phyloP scores from a whole-genome alignment of 2,329 filamentous ascomycete genomes.

The Colletotrichum limetticola region DNA sequence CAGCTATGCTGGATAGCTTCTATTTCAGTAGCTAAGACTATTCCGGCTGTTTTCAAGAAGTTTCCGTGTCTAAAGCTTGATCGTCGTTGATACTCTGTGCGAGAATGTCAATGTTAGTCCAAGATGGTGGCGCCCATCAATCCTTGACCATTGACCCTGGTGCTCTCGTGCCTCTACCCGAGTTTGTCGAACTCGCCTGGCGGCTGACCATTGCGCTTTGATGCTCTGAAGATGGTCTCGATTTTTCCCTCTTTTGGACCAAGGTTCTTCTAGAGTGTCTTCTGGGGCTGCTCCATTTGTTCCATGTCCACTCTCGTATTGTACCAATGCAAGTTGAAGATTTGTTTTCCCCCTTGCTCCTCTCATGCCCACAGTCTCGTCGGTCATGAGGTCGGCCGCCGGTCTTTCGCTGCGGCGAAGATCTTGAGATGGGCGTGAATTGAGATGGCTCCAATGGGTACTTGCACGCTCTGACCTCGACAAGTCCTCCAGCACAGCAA shows the following conservation, averaged over 20 bases:
- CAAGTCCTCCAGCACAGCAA: background rate
- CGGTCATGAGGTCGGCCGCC: background rate
- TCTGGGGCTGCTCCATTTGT: constrained; percentile 23
- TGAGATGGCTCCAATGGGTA: background rate
- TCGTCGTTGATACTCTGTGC: background rate
- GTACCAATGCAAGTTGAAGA: constrained; percentile 8
- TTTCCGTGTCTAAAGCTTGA: constrained; percentile 10
- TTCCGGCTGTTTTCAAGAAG: constrained; percentile 27
- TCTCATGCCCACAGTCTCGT: background rate
- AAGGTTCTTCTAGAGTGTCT: constrained; percentile 31
- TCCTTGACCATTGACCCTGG: constrained; percentile 2
- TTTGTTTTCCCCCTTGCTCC: background rate
- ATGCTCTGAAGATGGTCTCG: background rate
- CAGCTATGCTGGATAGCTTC: background rate
- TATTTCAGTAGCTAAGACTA: background rate
- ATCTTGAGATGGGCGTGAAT: constrained; percentile 15
- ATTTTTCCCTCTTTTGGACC: background rate
- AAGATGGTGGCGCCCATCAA: background rate
- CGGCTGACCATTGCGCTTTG: constrained; percentile 16
- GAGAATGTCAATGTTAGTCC: background rate
- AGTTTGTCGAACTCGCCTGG: background rate
- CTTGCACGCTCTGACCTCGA: constrained; percentile 3
- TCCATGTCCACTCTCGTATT: constrained; percentile 3
- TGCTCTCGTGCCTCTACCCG: background rate
- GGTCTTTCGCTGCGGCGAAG: background rate